These are phyloP conservation scores for Fusarium graminum DNA, from an alignment of 2,329 filamentous ascomycete species.

Conservation along the genomic window DNA sequence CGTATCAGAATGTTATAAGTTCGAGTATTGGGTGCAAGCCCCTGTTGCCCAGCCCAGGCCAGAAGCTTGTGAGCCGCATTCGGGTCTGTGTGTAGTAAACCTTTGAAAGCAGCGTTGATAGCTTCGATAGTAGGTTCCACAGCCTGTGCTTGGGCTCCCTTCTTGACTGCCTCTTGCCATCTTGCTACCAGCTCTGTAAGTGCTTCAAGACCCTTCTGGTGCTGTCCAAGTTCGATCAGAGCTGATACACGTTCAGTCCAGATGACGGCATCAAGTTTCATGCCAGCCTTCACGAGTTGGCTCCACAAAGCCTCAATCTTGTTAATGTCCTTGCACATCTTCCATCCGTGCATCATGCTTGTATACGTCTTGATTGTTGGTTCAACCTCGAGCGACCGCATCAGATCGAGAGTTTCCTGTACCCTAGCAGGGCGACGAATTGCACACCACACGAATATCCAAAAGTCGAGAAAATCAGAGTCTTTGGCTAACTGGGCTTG, in stretches of 20 bases:
- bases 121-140: slow-evolving; percentile 72
- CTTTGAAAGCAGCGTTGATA: slow-evolving; percentile 78
- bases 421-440: slow-evolving; percentile 48
- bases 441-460: slow-evolving; percentile 58
- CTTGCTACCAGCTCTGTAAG: slow-evolving; percentile 74
- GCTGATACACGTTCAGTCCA: slow-evolving; percentile 80
- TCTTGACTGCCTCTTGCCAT: slow-evolving; percentile 64
- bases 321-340: slow-evolving; percentile 67
- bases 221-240: slow-evolving; percentile 68
- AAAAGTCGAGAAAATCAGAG: slow-evolving; percentile 56
- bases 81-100: slow-evolving; percentile 66
- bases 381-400: slow-evolving; percentile 62
- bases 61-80: slow-evolving; percentile 67
- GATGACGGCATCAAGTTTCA: slow-evolving; percentile 71
- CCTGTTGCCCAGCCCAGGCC: slow-evolving; percentile 68
- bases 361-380: slow-evolving; percentile 78
- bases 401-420: slow-evolving; percentile 58
- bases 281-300: slow-evolving; percentile 68
- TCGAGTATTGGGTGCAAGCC: slow-evolving; percentile 67
- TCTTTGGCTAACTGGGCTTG: slow-evolving; percentile 50
- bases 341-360: slow-evolving; percentile 79
- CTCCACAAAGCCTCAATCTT: slow-evolving; percentile 76
- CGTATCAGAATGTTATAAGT: slow-evolving; percentile 79
- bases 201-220: slow-evolving; percentile 70
- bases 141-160: slow-evolving; percentile 49